Conservation (phyloP, 1,284 basidiomycete species). For the Boletus semigastroideus region DNA sequence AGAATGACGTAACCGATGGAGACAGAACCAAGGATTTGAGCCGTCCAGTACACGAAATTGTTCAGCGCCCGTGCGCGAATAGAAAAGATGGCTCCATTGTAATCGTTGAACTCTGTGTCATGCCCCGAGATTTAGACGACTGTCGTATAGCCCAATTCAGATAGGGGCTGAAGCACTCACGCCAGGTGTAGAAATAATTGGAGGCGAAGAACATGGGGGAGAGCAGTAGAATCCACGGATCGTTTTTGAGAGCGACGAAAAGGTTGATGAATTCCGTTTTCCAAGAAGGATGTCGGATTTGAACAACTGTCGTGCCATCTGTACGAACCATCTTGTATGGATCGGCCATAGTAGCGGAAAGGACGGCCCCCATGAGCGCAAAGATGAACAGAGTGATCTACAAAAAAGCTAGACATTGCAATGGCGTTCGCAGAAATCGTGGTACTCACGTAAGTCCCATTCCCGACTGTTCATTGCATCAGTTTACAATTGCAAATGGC, state of each 20-base stretch:
- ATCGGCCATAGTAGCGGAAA: constrained; percentile 35
- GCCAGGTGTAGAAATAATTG: constrained; percentile 43
- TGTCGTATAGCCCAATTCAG: too few species aligned
- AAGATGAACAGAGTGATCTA: constrained; percentile 39
- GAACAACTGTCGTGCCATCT: constrained; percentile 36
- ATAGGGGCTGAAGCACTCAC: constrained; percentile 18
- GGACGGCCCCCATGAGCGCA: constrained; percentile 32
- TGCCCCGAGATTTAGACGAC: neutral
- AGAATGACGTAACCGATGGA: constrained; percentile 41
- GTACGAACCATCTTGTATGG: constrained; percentile 38
- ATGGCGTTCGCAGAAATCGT: neutral
- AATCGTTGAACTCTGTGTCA: constrained; percentile 38
- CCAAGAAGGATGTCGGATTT: constrained; percentile 35
- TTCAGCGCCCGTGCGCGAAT: constrained; percentile 40
- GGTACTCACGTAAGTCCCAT: constrained; percentile 33
- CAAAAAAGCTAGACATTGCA: neutral
- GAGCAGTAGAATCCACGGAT: constrained; percentile 38
- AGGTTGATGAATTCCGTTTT: constrained; percentile 36
- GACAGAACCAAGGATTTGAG: constrained; percentile 39
- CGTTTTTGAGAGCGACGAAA: constrained; percentile 35
- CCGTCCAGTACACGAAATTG: constrained; percentile 40
- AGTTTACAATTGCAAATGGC: neutral
- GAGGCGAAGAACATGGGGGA: constrained; percentile 41
- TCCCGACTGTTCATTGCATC: constrained; percentile 22
- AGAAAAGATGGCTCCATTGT: constrained; percentile 40